Base-by-base conservation (phyloP, 1,284 basidiomycete species). In the Marasmius fiardii region DNA sequence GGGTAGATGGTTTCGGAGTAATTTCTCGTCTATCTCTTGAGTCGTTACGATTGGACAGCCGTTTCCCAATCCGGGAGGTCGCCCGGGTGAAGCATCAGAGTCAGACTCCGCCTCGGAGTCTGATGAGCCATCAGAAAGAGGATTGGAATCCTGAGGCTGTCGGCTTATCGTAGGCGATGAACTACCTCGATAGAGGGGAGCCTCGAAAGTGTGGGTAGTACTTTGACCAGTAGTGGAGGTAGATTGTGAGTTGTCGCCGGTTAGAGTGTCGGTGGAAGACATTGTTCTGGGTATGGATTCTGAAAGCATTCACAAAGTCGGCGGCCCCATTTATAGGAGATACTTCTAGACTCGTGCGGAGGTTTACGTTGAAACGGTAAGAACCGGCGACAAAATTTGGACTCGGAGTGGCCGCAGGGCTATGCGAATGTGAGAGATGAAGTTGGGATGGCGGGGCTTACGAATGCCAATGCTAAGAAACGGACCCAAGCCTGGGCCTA, bases 11-110 rank as follows among this genome's bases (percentile, higher is more conserved):
- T 44, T 54, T 23, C 58, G 43, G 4, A 59, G 54, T 10, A 59
- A 49, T 2, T 43, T 43, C 31, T 52, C 52, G 28, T 56, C 55
- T 2, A 59, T 48, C 51, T 59, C 58, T 45, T 59, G 58, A 20
- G 48, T 56, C 21, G 34, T 23, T 5, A 37, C 35, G 3, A 37
- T n/a, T 12, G 35, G 35, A 37, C 35, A 37, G 12, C 35, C 35
- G 12, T 37, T 37, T n/a, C n/a, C n/a, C 5, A n/a, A n/a, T n/a
- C n/a, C n/a, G n/a, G n/a, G n/a, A n/a, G n/a, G n/a, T n/a, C n/a
- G n/a, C n/a, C n/a, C n/a, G n/a, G n/a, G n/a, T n/a, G n/a, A n/a
- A n/a, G n/a, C n/a, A n/a, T n/a, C n/a, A n/a, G n/a, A n/a, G n/a
- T n/a, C n/a, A n/a, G n/a, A n/a, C n/a, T 37, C 35, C 12, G 35